phyloP scores from a whole-genome alignment of 768 basidiomycete genomes.

The Naganishia onofrii region DNA sequence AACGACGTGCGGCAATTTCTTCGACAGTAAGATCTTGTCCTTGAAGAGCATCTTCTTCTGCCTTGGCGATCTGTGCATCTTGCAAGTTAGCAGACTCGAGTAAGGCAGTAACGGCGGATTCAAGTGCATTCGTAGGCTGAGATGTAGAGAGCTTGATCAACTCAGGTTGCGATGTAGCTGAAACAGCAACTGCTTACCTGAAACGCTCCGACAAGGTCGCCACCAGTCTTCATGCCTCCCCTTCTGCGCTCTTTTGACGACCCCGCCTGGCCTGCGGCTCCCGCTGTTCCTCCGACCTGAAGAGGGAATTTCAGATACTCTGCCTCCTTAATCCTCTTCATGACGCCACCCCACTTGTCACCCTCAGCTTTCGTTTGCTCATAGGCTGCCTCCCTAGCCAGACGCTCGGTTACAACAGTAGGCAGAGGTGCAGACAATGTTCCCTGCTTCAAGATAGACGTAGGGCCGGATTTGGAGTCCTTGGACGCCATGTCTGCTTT shows the following conservation, averaged over 20 bases:
- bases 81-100: slow-evolving; percentile 76
- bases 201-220: slow-evolving; percentile 57
- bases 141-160: neutral
- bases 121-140: slow-evolving; percentile 78
- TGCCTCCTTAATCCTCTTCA: slow-evolving; percentile 87
- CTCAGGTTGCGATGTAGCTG: too few relatives aligned
- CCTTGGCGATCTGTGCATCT: slow-evolving; percentile 72
- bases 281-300: slow-evolving; percentile 41
- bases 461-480: slow-evolving; percentile 32
- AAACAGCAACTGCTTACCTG: slow-evolving; percentile 61
- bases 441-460: slow-evolving; percentile 60
- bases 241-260: slow-evolving; percentile 36
- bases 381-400: slow-evolving; percentile 91
- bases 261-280: slow-evolving; percentile 30
- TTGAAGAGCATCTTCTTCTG: slow-evolving; percentile 68
- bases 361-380: slow-evolving; percentile 89
- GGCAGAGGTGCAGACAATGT: slow-evolving; percentile 80
- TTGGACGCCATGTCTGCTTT: slow-evolving; percentile 59
- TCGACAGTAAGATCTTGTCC: slow-evolving; percentile 78
- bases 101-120: slow-evolving; percentile 76
- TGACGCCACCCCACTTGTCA: slow-evolving; percentile 86
- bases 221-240: slow-evolving; percentile 45
- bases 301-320: slow-evolving; percentile 51
- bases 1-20: slow-evolving; percentile 76
- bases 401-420: slow-evolving; percentile 76